phyloP scores from a whole-genome alignment of 1,139 yeast species.

The Kodamaea fungicola region DNA sequence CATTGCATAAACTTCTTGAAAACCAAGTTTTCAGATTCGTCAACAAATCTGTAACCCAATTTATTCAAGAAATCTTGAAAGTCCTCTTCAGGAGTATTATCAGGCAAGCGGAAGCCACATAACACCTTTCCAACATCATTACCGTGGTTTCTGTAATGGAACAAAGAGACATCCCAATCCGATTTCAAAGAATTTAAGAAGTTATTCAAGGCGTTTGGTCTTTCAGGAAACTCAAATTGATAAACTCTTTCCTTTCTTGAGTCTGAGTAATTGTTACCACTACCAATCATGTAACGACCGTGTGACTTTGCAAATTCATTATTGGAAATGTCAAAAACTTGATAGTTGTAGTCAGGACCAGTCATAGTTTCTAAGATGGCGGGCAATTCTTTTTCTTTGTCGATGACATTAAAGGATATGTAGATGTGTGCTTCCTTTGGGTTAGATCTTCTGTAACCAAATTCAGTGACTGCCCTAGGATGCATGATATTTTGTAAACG shows the following conservation, averaged over 20 bases:
- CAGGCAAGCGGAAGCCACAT: constrained; percentile 86
- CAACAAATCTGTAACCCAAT: constrained; percentile 73
- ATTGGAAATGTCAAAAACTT: constrained; percentile 79
- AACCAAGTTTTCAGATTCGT: constrained; percentile 82
- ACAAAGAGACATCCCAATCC: constrained; percentile 88
- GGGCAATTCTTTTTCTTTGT: constrained; percentile 56
- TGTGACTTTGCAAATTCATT: constrained; percentile 95
- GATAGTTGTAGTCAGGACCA: constrained; percentile 44
- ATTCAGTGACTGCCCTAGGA: constrained; percentile 91
- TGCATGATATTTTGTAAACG: constrained; percentile 69
- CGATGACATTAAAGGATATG: constrained; percentile 79
- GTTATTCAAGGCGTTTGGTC: constrained; percentile 87
- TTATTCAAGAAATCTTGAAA: constrained; percentile 67
- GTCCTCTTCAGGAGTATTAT: constrained; percentile 54
- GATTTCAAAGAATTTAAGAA: constrained; percentile 69
- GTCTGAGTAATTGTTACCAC: constrained; percentile 52
- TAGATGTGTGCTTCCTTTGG: constrained; percentile 70
- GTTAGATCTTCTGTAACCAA: constrained; percentile 72
- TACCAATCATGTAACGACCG: constrained; percentile 95
- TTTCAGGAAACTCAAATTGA: constrained; percentile 93
- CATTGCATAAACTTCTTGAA: constrained; percentile 65
- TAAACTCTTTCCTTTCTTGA: constrained; percentile 66
- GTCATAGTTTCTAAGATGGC: constrained; percentile 38
- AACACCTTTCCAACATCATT: constrained; percentile 89
- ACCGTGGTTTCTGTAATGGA: constrained; percentile 97